These are phyloP conservation scores for Naganishia liquefaciens DNA, from an alignment of 1,284 basidiomycete genomes.

Conservation along the genomic window DNA sequence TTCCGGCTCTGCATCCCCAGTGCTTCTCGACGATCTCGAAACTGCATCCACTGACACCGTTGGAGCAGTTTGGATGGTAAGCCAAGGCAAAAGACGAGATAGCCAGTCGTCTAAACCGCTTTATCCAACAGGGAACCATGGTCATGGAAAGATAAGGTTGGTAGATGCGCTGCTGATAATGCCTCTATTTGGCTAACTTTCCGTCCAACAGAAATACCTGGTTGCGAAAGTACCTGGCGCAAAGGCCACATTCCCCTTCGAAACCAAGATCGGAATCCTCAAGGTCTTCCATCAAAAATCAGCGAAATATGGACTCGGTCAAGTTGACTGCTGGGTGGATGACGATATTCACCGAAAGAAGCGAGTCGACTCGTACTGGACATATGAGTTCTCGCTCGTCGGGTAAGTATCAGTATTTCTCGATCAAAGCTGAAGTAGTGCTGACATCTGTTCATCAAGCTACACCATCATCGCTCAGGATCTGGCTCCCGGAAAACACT, in stretches of 20 bases:
- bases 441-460: constrained; percentile 17
- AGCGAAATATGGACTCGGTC: constrained; percentile 43
- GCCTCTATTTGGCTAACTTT: neutral
- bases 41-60: constrained; percentile 40
- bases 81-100: constrained; percentile 21
- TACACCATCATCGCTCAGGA: constrained; percentile 41
- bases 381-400: constrained; percentile 32
- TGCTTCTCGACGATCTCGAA: constrained; percentile 44
- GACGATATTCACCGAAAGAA: constrained; percentile 35
- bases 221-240: constrained; percentile 45
- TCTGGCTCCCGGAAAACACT: constrained; percentile 42
- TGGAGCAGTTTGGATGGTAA: constrained; percentile 43
- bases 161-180: neutral
- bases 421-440: no score
- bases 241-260: constrained; percentile 42
- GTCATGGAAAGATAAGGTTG: constrained; percentile 46
- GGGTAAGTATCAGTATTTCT: constrained; percentile 34
- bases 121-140: constrained; percentile 40
- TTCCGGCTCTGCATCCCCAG: constrained; percentile 39
- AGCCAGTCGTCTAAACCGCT: neutral
- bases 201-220: constrained; percentile 39
- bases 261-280: constrained; percentile 41
- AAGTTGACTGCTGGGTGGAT: constrained; percentile 47
- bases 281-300: constrained; percentile 46
- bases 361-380: constrained; percentile 42